Evolutionary conservation across 805 yeast genomes (phyloP).

Genomic region (Starmerella apis): DNA sequence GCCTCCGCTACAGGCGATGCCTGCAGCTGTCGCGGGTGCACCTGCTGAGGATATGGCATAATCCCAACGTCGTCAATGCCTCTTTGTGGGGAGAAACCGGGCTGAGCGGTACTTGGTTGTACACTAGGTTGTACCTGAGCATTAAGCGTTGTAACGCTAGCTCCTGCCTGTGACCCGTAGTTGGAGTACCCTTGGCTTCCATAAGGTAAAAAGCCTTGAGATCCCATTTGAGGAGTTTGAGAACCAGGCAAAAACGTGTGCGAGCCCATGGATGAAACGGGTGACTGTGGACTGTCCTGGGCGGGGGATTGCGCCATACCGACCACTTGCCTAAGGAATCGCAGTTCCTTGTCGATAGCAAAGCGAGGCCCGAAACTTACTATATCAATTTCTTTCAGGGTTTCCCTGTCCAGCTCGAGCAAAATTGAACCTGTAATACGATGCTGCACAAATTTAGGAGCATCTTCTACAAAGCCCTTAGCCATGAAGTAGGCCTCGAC

Average conservation of each 20-base stretch:
- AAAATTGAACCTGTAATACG: conserved; percentile 81
- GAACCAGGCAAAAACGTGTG: conserved; percentile 6
- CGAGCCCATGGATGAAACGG: conserved; percentile 3
- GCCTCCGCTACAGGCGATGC: not conserved
- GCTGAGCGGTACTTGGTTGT: not conserved
- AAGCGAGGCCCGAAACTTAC: conserved; percentile 90
- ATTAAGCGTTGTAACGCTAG: conserved; percentile 2
- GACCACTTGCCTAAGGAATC: conserved; percentile 30
- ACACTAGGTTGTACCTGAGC: not conserved
- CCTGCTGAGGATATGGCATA: not conserved
- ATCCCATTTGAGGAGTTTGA: not conserved
- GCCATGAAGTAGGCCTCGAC: conserved; percentile 67
- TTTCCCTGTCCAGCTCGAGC: conserved; percentile 72
- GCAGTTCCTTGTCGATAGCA: conserved; percentile 83
- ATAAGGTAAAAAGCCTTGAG: not conserved
- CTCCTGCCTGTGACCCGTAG: conserved; percentile 1
- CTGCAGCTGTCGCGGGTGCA: not conserved
- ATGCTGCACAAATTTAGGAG: conserved; percentile 73
- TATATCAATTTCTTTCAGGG: conserved; percentile 84
- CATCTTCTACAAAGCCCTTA: conserved; percentile 64
- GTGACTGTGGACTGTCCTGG: conserved; percentile 5
- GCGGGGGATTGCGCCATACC: conserved; percentile 6
- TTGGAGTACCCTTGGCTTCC: not conserved
- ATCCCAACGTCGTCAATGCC: not conserved
- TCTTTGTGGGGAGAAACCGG: not conserved